Conservation (phyloP, 208 protist species). For the Crithidia bombi region DNA sequence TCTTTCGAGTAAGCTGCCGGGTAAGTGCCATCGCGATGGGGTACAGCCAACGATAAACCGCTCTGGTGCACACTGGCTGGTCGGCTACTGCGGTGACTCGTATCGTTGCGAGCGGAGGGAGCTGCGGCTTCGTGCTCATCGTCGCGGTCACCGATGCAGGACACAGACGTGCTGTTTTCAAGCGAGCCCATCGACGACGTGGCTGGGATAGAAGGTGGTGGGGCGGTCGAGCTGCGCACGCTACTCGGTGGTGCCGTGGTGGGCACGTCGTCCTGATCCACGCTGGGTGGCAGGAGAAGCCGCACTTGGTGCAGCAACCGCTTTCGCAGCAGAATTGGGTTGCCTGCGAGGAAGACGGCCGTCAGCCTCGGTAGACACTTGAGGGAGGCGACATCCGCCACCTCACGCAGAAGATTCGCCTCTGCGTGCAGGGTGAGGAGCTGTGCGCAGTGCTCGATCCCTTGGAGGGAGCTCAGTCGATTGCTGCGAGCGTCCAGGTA, state of each 20-base stretch:
- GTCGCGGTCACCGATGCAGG: conserved; percentile 7
- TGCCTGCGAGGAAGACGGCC: conserved; percentile 50
- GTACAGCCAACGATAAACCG: background rate
- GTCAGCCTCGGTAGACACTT: conserved; percentile 37
- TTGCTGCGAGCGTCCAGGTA: conserved; percentile 71
- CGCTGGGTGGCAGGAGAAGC: conserved; percentile 40
- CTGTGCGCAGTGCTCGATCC: conserved; percentile 57
- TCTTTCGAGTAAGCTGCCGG: background rate
- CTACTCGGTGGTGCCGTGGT: conserved; percentile 28
- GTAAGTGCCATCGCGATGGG: background rate
- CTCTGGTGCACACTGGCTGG: conserved; percentile 11
- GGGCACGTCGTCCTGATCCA: conserved; percentile 54
- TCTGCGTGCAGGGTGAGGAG: conserved; percentile 57
- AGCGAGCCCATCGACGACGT: conserved; percentile 30
- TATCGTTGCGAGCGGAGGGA: background rate
- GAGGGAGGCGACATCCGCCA: conserved; percentile 46
- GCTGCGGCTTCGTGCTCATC: background rate
- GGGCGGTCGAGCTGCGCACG: conserved; percentile 35
- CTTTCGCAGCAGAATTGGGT: conserved; percentile 64
- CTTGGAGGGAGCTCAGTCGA: conserved; percentile 44
- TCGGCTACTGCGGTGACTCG: conserved; percentile 7
- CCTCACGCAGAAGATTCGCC: conserved; percentile 66
- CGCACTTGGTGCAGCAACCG: conserved; percentile 39
- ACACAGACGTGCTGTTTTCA: conserved; percentile 17
- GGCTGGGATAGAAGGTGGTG: conserved; percentile 25